These are phyloP conservation scores for Thermochaetoides thermophila DNA, from an alignment of 495 filamentous ascomycete species.

Conservation along the genomic window DNA sequence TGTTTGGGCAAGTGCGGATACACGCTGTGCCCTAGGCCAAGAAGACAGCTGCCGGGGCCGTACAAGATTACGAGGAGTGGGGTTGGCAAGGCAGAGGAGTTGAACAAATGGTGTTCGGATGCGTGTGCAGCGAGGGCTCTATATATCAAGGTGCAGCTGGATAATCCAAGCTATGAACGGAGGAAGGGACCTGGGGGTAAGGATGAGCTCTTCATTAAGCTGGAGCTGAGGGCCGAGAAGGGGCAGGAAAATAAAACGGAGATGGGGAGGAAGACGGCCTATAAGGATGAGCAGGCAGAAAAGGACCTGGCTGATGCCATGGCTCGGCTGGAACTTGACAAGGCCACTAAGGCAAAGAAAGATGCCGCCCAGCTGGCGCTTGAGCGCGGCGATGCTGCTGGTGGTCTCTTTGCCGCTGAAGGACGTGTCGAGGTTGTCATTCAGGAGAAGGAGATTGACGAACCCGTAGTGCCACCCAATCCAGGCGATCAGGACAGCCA, in stretches of 20 bases:
- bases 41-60: slow-evolving; percentile 6
- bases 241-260: slow-evolving; percentile 7
- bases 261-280: background rate
- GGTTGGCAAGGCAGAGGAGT: slow-evolving; percentile 41
- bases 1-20: slow-evolving; percentile 70
- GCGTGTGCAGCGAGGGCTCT: slow-evolving; percentile 63
- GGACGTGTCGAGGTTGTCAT: slow-evolving; percentile 26
- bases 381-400: slow-evolving; percentile 30
- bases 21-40: slow-evolving; percentile 42
- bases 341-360: slow-evolving; percentile 11
- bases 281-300: background rate
- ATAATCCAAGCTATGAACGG: slow-evolving; percentile 15
- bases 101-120: slow-evolving; percentile 82
- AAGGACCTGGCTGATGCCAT: slow-evolving; percentile 2
- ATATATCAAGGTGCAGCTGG: slow-evolving; percentile 76
- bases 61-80: slow-evolving; percentile 8
- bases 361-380: slow-evolving; percentile 32
- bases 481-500: slow-evolving; percentile 20
- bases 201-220: slow-evolving; percentile 18
- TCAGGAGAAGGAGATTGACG: slow-evolving; percentile 28
- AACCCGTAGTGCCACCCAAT: slow-evolving; percentile 20
- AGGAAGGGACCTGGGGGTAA: background rate
- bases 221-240: slow-evolving; percentile 25
- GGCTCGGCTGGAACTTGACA: slow-evolving; percentile 7
- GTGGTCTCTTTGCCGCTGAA: background rate